Evolutionary conservation across 306 rosid species (phyloP).

Genomic region (Castanopsis chinensis): DNA sequence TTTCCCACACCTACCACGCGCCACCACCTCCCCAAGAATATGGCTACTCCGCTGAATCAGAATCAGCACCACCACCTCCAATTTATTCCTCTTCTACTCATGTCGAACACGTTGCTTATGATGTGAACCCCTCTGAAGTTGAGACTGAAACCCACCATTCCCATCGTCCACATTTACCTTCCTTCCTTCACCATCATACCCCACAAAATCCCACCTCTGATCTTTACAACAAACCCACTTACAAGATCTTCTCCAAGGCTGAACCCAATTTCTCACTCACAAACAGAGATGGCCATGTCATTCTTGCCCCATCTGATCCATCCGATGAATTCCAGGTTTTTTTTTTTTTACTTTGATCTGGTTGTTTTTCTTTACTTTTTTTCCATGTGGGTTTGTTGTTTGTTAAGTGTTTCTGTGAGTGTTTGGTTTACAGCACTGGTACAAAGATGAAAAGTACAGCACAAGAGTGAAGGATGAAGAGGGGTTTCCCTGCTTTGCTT

Average conservation of each 20-base stretch:
- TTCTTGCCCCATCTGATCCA: slow-evolving; percentile 58
- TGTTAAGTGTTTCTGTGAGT: background rate
- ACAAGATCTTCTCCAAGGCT: slow-evolving; percentile 50
- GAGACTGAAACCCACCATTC: slow-evolving; percentile 16
- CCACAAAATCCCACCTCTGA: slow-evolving; percentile 16
- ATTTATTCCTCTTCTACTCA: slow-evolving; percentile 9
- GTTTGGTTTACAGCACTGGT: slow-evolving; percentile 67
- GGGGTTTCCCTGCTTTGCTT: slow-evolving; percentile 71
- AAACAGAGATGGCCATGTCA: slow-evolving; percentile 46
- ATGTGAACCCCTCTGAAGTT: slow-evolving; percentile 4
- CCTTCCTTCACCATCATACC: slow-evolving; percentile 31
- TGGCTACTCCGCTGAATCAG: slow-evolving; percentile 9
- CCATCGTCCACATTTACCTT: slow-evolving; percentile 28
- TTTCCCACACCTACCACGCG: slow-evolving; percentile 31
- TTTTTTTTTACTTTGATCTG: background rate
- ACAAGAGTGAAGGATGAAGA: slow-evolving; percentile 79
- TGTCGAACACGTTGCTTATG: slow-evolving; percentile 42
- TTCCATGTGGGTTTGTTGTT: background rate
- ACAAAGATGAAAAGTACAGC: slow-evolving; percentile 81
- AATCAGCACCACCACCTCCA: slow-evolving; percentile 26
- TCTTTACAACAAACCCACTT: slow-evolving; percentile 36
- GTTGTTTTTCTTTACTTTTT: background rate
- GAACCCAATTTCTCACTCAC: slow-evolving; percentile 53
- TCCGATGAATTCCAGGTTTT: slow-evolving; percentile 50
- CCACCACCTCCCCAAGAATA: slow-evolving; percentile 26